Evolutionary conservation across 2,329 filamentous ascomycete genomes (phyloP), one percentile per base, ranked within the genome.

Genomic region (Monilinia aucupariae): DNA sequence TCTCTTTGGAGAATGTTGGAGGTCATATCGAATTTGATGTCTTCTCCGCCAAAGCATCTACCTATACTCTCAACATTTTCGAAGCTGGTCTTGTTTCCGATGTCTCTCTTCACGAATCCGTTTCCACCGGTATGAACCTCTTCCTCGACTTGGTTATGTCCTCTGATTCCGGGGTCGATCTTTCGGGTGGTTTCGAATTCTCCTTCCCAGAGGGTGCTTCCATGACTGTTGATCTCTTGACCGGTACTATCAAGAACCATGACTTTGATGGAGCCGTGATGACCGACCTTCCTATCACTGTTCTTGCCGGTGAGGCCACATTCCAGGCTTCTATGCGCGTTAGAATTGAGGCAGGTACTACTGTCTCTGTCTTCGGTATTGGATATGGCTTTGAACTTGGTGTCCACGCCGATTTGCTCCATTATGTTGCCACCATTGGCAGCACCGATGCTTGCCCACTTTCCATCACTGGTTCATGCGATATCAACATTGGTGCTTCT

Each of bases 141-240:
- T 62, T 66, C 60, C 55, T 70, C 32, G 68, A 70, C 51, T 62
- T 71, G 47, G 66, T 69, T 15, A 66, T 71, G 47, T 67, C 66
- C 27, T 47, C 69, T 5, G 61, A 49, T 55, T 67, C 68, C 13
- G 59, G 59, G 25, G 62, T 70, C 13, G 67, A 70, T 58, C 55
- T 70, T 7, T 48, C 59, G 34, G 65, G 64, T 52, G 68, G 68
- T 47, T 71, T 70, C 61, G 67, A 68, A 41, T 67, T 70, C 59
- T 56, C 66, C 1, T 69, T 71, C 51, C 67, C 68, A 12, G 62
- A 69, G 25, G 67, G 68, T 13, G 61, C 68, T 9, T 68, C 64
- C 50, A 62, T 71, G n/a, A 63, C 64, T 47, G 65, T 71, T 54
- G 69, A 69, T 54, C 67, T 68, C 47, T 54, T 70, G 49, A 45